Evolutionary conservation across 106 monocot genomes (phyloP).

Genomic region (Phalaenopsis equestris): DNA sequence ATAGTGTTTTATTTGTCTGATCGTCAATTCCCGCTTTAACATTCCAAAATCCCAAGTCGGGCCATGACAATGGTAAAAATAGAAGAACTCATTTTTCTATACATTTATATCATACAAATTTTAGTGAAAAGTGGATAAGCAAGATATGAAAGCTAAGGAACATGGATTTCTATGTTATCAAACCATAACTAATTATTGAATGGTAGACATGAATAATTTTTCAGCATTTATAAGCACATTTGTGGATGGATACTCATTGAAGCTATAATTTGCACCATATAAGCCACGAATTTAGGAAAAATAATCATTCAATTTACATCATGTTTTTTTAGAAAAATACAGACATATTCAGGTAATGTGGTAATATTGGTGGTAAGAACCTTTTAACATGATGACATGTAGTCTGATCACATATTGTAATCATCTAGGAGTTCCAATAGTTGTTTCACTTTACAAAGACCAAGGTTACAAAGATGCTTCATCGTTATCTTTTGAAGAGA

Average conservation of each 20-base stretch:
- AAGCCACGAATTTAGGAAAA: not conserved
- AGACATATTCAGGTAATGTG: not conserved
- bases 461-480: too few relatives aligned
- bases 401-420: too few relatives aligned
- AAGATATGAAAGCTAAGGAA: not conserved
- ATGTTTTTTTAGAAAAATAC: not conserved
- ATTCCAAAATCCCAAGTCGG: too few relatives aligned
- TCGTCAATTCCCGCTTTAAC: too few relatives aligned
- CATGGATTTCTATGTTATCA: not conserved
- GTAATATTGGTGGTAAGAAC: not conserved
- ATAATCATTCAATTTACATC: not conserved
- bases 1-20: too few relatives aligned
- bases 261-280: not conserved
- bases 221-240: not conserved
- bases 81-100: not conserved
- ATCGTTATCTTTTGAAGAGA: too few relatives aligned
- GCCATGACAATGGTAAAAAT: not conserved
- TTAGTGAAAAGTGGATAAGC: not conserved
- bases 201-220: not conserved
- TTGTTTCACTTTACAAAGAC: too few relatives aligned
- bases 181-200: not conserved
- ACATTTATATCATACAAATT: not conserved
- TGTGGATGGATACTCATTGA: not conserved
- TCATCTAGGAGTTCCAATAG: too few relatives aligned
- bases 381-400: too few relatives aligned